Base-by-base conservation (phyloP, 768 basidiomycete species). In the Nidularia pulvinata region DNA sequence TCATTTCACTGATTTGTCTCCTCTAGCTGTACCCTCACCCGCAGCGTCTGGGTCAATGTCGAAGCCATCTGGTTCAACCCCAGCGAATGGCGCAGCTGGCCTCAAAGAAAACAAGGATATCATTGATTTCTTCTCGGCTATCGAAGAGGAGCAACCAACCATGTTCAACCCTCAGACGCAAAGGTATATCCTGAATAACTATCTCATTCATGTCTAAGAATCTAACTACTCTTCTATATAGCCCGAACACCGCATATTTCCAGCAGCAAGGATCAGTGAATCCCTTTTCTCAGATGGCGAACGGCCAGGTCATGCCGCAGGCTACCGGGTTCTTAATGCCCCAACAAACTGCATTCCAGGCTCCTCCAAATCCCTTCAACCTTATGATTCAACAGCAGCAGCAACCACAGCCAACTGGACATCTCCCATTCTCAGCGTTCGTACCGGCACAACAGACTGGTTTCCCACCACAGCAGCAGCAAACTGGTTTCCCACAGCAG, bases 51-150 rank as follows among this genome's bases (percentile, higher is more conserved):
- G 53, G 7, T 54, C 65, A 22, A 50, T 59, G 5, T 6, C 49
- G 14, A 9, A 22, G 14, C 16, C 65, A 14, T 55, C 65, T 45
- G 54, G 62, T 7, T 48, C 64, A 39, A 33, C 43, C 7, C 35
- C 55, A 14, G 33, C 55, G n/a, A 55, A 55, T 30, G 49, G 51
- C 6, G 36, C 52, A 4, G 44, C 55, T 13, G 42, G 52, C 47
- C 46, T 76, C 75, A 53, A 69, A 34, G 68, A 68, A n/a, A 76
- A 68, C 56, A 83, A 82, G 53, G 79, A 78, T 33, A 74, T 87
- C 51, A 70, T 83, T 16, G 96, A 98, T 69, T 95, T 99, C 75
- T 97, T 99, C 70, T 71, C 77, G 30, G 82, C 91, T 5, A 96
- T 99, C 59, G 95, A 97, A 65, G 80, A 83, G 51, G 85, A 89